Conservation (phyloP, 176 grass and related monocot genomes). For the Rhipidocladum racemiflorum region DNA sequence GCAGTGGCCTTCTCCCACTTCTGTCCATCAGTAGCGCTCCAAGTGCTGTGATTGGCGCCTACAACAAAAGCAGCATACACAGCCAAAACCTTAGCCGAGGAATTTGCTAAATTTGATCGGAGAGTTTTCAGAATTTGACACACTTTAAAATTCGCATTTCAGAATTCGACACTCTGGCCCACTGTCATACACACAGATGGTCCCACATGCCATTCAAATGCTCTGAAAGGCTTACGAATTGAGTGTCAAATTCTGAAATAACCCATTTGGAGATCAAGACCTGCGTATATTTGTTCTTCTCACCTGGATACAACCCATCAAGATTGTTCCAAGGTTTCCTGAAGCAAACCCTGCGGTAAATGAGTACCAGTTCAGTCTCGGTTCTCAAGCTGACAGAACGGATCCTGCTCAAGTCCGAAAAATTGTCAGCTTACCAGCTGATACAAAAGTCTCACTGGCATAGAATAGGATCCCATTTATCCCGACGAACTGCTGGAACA, state of each 20-base stretch:
- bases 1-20: constrained; percentile 53
- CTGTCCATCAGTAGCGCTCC: constrained; percentile 54
- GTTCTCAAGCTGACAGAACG: background rate
- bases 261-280: too few relatives aligned
- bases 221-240: too few relatives aligned
- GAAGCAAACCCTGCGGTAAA: constrained; percentile 50
- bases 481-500: constrained; percentile 65
- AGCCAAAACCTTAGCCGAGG: background rate
- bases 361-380: background rate
- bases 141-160: too few relatives aligned
- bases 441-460: constrained; percentile 64
- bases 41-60: constrained; percentile 45
- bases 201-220: too few relatives aligned
- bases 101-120: background rate
- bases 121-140: too few relatives aligned
- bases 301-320: constrained; percentile 56
- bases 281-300: background rate
- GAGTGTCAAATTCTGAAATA: too few relatives aligned
- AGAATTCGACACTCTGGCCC: too few relatives aligned
- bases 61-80: background rate
- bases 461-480: constrained; percentile 69
- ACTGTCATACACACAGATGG: too few relatives aligned
- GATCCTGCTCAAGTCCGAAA: background rate
- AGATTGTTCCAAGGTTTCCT: constrained; percentile 60
- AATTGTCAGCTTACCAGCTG: constrained; percentile 43